Base-by-base conservation (phyloP, 768 basidiomycete species). In the Filobasidium floriforme region DNA sequence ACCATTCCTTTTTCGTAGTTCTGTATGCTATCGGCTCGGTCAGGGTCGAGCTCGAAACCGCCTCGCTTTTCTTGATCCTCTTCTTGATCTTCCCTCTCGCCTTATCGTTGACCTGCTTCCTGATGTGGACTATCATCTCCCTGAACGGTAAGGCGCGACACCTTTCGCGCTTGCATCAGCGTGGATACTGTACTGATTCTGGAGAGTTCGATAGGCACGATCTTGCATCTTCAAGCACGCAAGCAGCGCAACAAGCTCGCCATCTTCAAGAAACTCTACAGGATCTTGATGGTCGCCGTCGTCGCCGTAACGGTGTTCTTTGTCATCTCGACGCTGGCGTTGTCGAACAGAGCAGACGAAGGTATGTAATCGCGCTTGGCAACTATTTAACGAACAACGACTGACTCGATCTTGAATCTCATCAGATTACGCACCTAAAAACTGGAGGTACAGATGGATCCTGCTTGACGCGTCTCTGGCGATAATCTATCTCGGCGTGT, bases 21-120 rank as follows among this genome's bases (percentile, higher is more conserved):
- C 79, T 97, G 51, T 99, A 98, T 75, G 89, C 91, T 9, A 85
- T 98, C 61, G 96, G 96, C 22, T 93, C 94, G 46, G 94, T 96
- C 51, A 87, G 92, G 76, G 84, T 99, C 29, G 86, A 91, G 71
- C 82, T 98, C 41, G 92, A 98, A 75, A 76, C 88, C 24, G 91
- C 92, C 0, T 90, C 91, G 9, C 88, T 89, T 0, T 81, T 94
- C 62, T 77, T 90, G 60, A 83, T 96, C 29, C 81, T 99, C 68
- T 75, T 96, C 71, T 92, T 98, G 75, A 89, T 98, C 68, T 87
- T 97, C 67, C 96, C 96, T 6, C 82, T 99, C 59, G 90, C 94
- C 0, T 88, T 98, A 79, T 92, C 92, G 0, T 82, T 99, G n/a
- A 94, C 92, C 65, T 87, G 88, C 1, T 99, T 97, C 82, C 83